Percentiles rank a stretch among this genome's conserved stretches.
Conservation (phyloP, 2,329 filamentous ascomycete genomes). For the Colletotrichum karsti region DNA sequence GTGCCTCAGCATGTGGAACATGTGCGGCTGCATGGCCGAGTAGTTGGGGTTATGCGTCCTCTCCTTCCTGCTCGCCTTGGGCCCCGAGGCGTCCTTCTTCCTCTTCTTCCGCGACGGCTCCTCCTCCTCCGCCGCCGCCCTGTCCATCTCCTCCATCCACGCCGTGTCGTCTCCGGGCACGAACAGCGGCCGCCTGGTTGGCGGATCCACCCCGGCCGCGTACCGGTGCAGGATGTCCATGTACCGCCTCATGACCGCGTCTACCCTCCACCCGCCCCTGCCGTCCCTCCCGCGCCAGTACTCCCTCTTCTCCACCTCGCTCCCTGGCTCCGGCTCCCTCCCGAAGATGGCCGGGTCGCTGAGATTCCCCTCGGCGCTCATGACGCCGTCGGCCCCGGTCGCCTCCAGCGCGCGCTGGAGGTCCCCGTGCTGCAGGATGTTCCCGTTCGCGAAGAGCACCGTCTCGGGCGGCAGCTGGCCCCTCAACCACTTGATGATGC, state of each 20-base stretch:
- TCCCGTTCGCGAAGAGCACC: conserved; percentile 96
- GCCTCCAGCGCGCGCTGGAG: conserved; percentile 79
- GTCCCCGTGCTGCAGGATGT: conserved; percentile 84
- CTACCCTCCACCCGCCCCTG: conserved; percentile 85
- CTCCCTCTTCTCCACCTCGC: conserved; percentile 70
- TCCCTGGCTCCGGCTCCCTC: conserved; percentile 66
- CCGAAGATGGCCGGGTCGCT: conserved; percentile 92
- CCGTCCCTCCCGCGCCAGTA: conserved; percentile 88
- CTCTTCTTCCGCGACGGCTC: conserved; percentile 63
- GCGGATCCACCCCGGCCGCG: conserved; percentile 72
- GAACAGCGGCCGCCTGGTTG: conserved; percentile 76
- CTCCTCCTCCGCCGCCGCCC: conserved; percentile 42
- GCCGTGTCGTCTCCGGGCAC: conserved; percentile 65
- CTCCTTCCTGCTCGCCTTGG: conserved; percentile 43
- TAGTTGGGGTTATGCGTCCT: conserved; percentile 75
- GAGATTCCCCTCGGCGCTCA: conserved; percentile 96
- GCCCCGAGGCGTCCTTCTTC: conserved; percentile 49
- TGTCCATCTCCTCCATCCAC: conserved; percentile 50
- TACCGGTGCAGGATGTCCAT: conserved; percentile 88
- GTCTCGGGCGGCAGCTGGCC: conserved; percentile 86
- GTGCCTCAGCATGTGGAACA: conserved; percentile 90
- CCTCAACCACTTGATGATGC: conserved; percentile 81
- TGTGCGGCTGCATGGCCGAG: conserved; percentile 84
- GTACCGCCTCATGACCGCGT: conserved; percentile 88
- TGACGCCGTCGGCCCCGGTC: conserved; percentile 91